Conservation (phyloP, 768 basidiomycete species). For the Boletus fagicola region DNA sequence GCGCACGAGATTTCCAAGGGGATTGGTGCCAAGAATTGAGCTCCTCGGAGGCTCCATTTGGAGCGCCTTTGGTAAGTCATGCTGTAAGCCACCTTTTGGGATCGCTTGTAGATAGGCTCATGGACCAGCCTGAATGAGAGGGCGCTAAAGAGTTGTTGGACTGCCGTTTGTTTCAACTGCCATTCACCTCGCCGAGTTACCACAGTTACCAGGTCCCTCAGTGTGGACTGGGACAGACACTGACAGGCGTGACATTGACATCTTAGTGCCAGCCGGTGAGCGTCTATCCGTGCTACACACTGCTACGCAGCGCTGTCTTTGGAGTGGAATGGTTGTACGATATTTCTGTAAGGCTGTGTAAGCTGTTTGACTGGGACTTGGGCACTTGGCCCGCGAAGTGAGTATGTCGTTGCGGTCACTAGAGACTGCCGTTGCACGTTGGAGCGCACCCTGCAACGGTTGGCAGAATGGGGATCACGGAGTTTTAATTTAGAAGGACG, state of each 20-base stretch:
- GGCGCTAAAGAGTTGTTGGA: not conserved
- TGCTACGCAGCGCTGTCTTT: not conserved
- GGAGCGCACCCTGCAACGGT: slow-evolving; percentile 12
- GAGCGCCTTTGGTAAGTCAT: not conserved
- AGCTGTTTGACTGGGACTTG: not conserved
- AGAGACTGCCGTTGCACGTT: not conserved
- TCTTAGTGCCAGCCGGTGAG: not conserved
- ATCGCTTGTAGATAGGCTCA: not conserved
- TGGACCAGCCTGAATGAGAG: not conserved
- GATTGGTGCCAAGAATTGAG: not conserved
- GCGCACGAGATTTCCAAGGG: not conserved
- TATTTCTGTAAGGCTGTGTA: no score
- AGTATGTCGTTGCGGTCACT: not conserved
- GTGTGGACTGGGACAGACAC: not conserved
- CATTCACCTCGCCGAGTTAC: not conserved
- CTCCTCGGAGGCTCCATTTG: not conserved
- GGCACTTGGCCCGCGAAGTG: not conserved
- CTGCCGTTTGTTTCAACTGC: not conserved
- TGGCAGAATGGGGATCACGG: not conserved
- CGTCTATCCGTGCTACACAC: no score
- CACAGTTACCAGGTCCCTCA: not conserved
- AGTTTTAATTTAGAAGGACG: not conserved
- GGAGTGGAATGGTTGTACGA: not conserved
- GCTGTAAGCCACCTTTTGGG: not conserved
- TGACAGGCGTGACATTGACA: not conserved